Conservation (phyloP, 2,329 filamentous ascomycete genomes). For the Pyrenophora graminea region DNA sequence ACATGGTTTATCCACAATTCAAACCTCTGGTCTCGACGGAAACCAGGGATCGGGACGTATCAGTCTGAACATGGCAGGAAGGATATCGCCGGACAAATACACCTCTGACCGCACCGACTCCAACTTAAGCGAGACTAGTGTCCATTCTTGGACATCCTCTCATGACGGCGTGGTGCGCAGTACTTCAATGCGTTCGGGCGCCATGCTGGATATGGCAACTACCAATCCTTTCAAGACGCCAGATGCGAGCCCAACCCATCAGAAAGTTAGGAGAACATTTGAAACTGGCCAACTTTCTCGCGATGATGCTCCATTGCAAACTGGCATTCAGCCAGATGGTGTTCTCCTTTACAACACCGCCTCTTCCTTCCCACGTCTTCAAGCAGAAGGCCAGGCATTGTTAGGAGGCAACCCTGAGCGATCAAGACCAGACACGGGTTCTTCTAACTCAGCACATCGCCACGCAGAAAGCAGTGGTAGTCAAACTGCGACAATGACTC, state of each 20-base stretch:
- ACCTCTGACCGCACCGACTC: constrained; percentile 57
- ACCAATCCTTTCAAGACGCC: constrained; percentile 41
- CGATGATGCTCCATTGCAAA: constrained; percentile 31
- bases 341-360: constrained; percentile 59
- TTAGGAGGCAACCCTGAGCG: constrained; percentile 51
- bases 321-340: constrained; percentile 47
- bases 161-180: constrained; percentile 50
- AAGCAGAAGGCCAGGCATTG: constrained; percentile 58
- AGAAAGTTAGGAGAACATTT: constrained; percentile 18
- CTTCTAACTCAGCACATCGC: constrained; percentile 29
- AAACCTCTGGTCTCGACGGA: constrained; percentile 1
- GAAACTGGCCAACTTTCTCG: constrained; percentile 27
- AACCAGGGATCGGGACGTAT: constrained; percentile 13
- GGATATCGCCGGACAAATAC: constrained; percentile 55
- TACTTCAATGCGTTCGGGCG: constrained; percentile 51
- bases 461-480: constrained; percentile 32
- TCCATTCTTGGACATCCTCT: constrained; percentile 49
- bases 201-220: constrained; percentile 41
- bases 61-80: constrained; percentile 37
- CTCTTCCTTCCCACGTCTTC: constrained; percentile 55
- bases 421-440: constrained; percentile 37
- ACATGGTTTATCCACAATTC: too few relatives aligned
- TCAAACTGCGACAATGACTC: constrained; percentile 30
- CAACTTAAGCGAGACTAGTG: constrained; percentile 59
- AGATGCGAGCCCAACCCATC: constrained; percentile 38